Percentiles rank a stretch among this genome's conserved stretches.
These are phyloP conservation scores for Pezicula neosporulosa DNA, from an alignment of 2,329 filamentous ascomycete genomes.

Conservation along the genomic window DNA sequence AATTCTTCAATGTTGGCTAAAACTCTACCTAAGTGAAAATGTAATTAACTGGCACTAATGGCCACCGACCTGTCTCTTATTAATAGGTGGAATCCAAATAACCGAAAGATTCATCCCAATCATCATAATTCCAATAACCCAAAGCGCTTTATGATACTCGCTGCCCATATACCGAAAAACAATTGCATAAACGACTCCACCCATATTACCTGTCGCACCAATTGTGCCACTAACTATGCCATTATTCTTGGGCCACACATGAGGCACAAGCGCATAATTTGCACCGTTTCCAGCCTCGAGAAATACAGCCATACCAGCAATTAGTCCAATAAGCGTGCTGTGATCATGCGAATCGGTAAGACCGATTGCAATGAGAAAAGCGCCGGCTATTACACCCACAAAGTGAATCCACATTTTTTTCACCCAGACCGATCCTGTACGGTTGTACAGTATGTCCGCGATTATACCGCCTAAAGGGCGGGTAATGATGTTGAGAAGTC, in stretches of 20 bases:
- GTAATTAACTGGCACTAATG: not conserved
- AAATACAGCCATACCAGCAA: constrained; percentile 77
- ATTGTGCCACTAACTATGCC: constrained; percentile 67
- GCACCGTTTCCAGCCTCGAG: constrained; percentile 67
- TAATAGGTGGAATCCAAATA: constrained; percentile 55
- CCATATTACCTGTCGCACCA: constrained; percentile 76
- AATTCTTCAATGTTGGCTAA: no score
- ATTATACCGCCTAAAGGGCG: constrained; percentile 62
- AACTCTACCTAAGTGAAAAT: no score
- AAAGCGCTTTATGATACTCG: constrained; percentile 66
- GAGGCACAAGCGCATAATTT: constrained; percentile 58
- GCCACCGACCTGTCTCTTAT: constrained; percentile 31
- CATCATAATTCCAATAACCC: constrained; percentile 75
- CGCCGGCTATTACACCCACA: constrained; percentile 52
- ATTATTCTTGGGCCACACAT: constrained; percentile 53
- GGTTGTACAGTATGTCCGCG: constrained; percentile 35
- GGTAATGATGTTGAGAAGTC: constrained; percentile 67
- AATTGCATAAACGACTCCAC: constrained; percentile 78
- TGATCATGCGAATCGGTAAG: constrained; percentile 58
- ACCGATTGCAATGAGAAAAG: constrained; percentile 59
- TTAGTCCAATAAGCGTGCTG: constrained; percentile 69
- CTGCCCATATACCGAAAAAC: constrained; percentile 72
- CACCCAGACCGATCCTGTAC: constrained; percentile 47
- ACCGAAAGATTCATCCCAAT: constrained; percentile 66
- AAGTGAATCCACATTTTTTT: constrained; percentile 62